phyloP scores from a whole-genome alignment of 176 grass and related monocot genomes.

The Secale cereale region DNA sequence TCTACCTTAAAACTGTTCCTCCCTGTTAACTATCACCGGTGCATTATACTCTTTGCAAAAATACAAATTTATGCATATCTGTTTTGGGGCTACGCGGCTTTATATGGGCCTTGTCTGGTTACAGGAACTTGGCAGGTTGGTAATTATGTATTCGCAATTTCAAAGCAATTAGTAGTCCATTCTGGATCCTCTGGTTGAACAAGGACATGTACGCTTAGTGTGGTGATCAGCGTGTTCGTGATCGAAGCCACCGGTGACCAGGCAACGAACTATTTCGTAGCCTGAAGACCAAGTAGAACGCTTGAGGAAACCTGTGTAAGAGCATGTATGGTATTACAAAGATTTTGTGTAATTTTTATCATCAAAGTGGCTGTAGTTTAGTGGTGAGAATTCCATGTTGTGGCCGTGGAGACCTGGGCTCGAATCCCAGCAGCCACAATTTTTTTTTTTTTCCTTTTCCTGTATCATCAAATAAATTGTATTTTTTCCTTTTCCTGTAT shows the following conservation, averaged over 20 bases:
- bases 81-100: neutral
- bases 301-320: too few species aligned
- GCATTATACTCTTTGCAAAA: neutral
- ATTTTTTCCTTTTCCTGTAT: too few species aligned
- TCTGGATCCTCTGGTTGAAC: neutral
- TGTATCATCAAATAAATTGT: too few species aligned
- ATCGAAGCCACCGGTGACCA: neutral
- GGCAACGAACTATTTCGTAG: neutral
- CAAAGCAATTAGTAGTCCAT: neutral
- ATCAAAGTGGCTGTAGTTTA: constrained; percentile 65
- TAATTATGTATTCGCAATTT: neutral
- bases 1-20: neutral
- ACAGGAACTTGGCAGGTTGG: neutral
- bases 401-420: constrained; percentile 93
- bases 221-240: too few species aligned
- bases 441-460: too few species aligned
- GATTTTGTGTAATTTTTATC: fast-evolving
- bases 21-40: neutral
- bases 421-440: constrained; percentile 79
- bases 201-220: neutral
- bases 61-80: neutral
- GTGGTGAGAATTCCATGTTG: constrained; percentile 94
- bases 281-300: too few species aligned
- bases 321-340: too few species aligned
- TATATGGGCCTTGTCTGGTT: neutral